These are phyloP conservation scores for Setaria italica DNA, from an alignment of 202 grass and related monocot genomes.

Conservation along the genomic window DNA sequence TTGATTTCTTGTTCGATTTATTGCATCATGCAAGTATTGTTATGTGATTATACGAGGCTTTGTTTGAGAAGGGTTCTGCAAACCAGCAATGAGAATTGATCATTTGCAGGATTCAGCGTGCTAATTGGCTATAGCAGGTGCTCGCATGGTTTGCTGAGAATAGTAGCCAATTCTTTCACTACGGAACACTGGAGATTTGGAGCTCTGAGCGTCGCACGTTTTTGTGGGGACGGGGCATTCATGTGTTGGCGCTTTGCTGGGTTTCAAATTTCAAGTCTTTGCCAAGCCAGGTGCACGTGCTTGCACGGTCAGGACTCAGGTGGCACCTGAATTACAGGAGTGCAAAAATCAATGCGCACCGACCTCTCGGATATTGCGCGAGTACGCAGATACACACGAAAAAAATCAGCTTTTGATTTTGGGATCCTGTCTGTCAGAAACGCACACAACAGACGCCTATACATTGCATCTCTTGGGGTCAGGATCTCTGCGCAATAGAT, in stretches of 20 bases:
- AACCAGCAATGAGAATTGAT: background rate
- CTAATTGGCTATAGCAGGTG: background rate
- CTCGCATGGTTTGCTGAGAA: background rate
- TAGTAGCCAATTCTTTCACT: background rate
- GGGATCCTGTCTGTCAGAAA: slow-evolving; percentile 25
- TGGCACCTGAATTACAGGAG: slow-evolving; percentile 11
- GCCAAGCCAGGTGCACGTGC: background rate
- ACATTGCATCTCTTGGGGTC: slow-evolving; percentile 34
- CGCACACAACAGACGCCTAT: slow-evolving; percentile 32
- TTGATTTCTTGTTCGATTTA: background rate
- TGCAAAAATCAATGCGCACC: slow-evolving; percentile 16
- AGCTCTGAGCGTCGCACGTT: background rate
- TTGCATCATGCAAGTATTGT: background rate
- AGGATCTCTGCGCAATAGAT: background rate
- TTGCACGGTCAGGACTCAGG: background rate
- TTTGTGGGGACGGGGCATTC: background rate
- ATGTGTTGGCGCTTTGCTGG: background rate
- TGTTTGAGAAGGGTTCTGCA: background rate
- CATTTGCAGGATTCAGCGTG: background rate
- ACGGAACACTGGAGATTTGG: background rate
- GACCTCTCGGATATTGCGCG: background rate
- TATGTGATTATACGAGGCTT: too few relatives aligned
- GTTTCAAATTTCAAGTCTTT: background rate
- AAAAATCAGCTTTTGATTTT: slow-evolving; percentile 1
- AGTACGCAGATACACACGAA: background rate